These are phyloP conservation scores for Cerioporus squamosus DNA, from an alignment of 1,284 basidiomycete genomes.

Conservation along the genomic window DNA sequence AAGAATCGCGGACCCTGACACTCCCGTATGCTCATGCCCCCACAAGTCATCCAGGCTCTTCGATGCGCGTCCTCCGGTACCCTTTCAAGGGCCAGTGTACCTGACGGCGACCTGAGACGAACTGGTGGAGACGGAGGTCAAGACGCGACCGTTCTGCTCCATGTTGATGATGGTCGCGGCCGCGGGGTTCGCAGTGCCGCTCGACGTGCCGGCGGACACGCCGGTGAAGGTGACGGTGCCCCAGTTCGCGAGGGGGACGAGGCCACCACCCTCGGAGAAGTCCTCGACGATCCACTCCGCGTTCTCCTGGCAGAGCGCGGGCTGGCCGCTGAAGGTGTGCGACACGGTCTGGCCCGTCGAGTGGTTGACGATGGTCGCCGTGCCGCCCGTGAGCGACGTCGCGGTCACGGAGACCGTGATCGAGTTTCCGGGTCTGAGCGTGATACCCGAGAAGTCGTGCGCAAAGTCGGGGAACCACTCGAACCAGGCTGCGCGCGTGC, in stretches of 20 bases:
- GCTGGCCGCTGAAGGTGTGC: slow-evolving; percentile 33
- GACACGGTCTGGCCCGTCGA: slow-evolving; percentile 34
- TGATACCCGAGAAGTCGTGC: slow-evolving; percentile 38
- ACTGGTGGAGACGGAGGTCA: slow-evolving; percentile 31
- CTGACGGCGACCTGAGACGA: slow-evolving; percentile 31
- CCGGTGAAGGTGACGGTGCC: slow-evolving; percentile 36
- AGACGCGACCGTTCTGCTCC: slow-evolving; percentile 33
- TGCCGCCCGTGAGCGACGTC: slow-evolving; percentile 31
- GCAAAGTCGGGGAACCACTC: slow-evolving; percentile 44
- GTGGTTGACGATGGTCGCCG: slow-evolving; percentile 36
- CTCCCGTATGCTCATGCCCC: too few relatives aligned
- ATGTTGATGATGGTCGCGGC: slow-evolving; percentile 37
- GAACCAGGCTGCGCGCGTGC: slow-evolving; percentile 36
- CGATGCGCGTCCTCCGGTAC: too few relatives aligned
- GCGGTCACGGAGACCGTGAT: slow-evolving; percentile 37
- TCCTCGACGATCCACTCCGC: slow-evolving; percentile 38
- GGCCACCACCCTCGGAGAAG: slow-evolving; percentile 34
- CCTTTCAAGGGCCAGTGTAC: slow-evolving; percentile 26
- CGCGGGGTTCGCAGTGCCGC: slow-evolving; percentile 23
- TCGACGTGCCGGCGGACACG: slow-evolving; percentile 12
- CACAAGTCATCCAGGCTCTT: too few relatives aligned
- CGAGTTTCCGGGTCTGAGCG: slow-evolving; percentile 33
- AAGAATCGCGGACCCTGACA: too few relatives aligned
- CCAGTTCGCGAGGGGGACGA: slow-evolving; percentile 43
- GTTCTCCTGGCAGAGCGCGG: slow-evolving; percentile 38